Evolutionary conservation across 371 early-diverging fungal genomes (phyloP), one percentile per base, ranked within the genome.

Genomic region (Mortierella sp.): DNA sequence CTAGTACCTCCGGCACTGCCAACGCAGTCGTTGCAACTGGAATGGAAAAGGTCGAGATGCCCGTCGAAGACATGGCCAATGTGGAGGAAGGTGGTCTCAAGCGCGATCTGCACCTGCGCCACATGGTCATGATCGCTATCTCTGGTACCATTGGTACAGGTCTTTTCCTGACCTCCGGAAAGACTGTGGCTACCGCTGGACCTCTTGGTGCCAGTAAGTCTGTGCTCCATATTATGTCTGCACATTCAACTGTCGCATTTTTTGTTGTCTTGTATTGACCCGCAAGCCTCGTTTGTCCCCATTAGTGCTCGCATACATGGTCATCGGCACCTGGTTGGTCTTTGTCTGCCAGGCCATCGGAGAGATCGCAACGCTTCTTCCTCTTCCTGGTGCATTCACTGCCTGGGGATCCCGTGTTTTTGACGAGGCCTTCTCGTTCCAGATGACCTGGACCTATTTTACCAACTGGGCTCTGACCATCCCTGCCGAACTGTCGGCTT

Each of bases 81-180:
- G 41, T 37, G 12, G 47, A 62, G 2, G 49, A 48, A 8, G n/a
- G 48, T 4, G 65, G 65, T 19, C 80, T 87, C n/a, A 80, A 87
- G 64, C 82, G 90, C 37, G 76, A 69, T 51, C 79, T 91, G 49
- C 83, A 85, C 56, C 81, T 85, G 32, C 83, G 92, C 43, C 92
- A 92, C 53, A 84, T 93, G 72, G 83, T 87, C 43, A 93, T 94
- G 93, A 93, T 94, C 49, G 88, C 91, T 39, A 79, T 91, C 54
- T 90, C 90, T 46, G 92, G 92, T 58, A 90, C 90, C 3, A 89
- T 92, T 47, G 91, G 92, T 58, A 95, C 94, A 28, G 95, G 95
- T 53, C 80, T 95, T 12, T 95, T 94, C 79, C 80, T 95, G 62
- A 93, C 87, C 42, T 90, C 92, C 60, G 95, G 94, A 32, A 72